A percentile compares a stretch with the other conserved stretches of the same genome.
phyloP scores from a whole-genome alignment of 176 grass and related monocot genomes.

The Carex kokanica region DNA sequence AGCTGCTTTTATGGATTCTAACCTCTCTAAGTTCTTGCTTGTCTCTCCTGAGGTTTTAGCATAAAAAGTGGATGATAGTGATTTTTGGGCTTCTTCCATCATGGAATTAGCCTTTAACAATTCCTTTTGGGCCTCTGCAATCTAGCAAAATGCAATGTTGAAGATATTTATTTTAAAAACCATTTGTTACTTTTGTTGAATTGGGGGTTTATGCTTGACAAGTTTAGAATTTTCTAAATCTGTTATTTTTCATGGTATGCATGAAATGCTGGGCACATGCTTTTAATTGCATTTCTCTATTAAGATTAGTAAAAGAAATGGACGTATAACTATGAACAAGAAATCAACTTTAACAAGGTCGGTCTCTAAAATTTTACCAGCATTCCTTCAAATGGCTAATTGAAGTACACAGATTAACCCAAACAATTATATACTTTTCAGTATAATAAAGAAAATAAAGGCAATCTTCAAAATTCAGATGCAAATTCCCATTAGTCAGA shows the following conservation, averaged over 20 bases:
- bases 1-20: slow-evolving; percentile 75
- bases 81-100: slow-evolving; percentile 68
- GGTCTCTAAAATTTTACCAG: background rate
- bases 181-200: background rate
- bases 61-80: slow-evolving; percentile 47
- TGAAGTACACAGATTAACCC: background rate
- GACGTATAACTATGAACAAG: background rate
- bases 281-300: background rate
- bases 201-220: background rate
- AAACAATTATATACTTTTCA: background rate
- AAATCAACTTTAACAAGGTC: background rate
- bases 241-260: background rate
- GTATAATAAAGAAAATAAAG: background rate
- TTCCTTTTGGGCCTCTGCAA: slow-evolving; percentile 74
- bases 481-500: background rate
- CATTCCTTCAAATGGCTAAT: background rate
- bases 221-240: background rate
- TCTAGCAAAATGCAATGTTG: slow-evolving; percentile 32
- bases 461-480: background rate
- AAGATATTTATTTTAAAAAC: background rate
- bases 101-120: slow-evolving; percentile 69
- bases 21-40: slow-evolving; percentile 50
- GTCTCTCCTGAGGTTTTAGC: slow-evolving; percentile 33
- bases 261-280: background rate
- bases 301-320: background rate